A percentile compares a stretch with the other conserved stretches of the same genome.
Evolutionary conservation across 805 yeast genomes (phyloP).

Genomic region (Jamesozyma lodderae): DNA sequence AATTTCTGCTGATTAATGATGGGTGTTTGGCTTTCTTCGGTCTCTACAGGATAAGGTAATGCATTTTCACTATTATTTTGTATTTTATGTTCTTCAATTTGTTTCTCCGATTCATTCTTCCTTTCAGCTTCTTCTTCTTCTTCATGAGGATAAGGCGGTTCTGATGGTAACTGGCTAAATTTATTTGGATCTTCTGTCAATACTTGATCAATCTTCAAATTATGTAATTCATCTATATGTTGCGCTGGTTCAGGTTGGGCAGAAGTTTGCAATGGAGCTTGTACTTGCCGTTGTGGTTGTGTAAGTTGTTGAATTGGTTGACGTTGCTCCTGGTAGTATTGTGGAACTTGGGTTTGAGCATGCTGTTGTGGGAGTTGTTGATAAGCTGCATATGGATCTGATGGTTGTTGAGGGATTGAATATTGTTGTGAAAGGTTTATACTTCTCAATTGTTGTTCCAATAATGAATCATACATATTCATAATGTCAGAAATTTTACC

Average conservation of each 20-base stretch:
- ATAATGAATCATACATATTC: conserved; percentile 63
- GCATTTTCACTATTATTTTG: conserved; percentile 26
- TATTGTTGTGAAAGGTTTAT: conserved; percentile 30
- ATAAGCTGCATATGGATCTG: conserved; percentile 20
- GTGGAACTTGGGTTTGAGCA: conserved; percentile 2
- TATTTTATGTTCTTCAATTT: conserved; percentile 6
- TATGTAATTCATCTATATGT: conserved; percentile 3
- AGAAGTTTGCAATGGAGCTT: not conserved
- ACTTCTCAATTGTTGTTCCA: conserved; percentile 46
- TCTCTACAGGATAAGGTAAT: conserved; percentile 18
- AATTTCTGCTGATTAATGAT: not conserved
- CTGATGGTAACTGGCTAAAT: conserved; percentile 11
- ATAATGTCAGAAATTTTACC: conserved; percentile 68
- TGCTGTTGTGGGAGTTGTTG: conserved; percentile 1
- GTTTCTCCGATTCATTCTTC: not conserved
- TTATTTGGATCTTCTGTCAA: not conserved
- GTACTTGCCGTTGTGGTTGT: not conserved
- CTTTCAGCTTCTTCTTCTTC: conserved; percentile 10
- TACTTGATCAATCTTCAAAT: not conserved
- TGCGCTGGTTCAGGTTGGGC: conserved; percentile 2
- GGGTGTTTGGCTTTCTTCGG: conserved; percentile 1
- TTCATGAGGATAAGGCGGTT: conserved; percentile 26
- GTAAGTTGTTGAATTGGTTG: not conserved
- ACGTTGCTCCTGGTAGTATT: conserved; percentile 8
- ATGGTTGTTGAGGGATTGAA: conserved; percentile 19